Evolutionary conservation across 192 early-diverging fungal genomes (phyloP).

Genomic region (Irineochytrium annulatum): DNA sequence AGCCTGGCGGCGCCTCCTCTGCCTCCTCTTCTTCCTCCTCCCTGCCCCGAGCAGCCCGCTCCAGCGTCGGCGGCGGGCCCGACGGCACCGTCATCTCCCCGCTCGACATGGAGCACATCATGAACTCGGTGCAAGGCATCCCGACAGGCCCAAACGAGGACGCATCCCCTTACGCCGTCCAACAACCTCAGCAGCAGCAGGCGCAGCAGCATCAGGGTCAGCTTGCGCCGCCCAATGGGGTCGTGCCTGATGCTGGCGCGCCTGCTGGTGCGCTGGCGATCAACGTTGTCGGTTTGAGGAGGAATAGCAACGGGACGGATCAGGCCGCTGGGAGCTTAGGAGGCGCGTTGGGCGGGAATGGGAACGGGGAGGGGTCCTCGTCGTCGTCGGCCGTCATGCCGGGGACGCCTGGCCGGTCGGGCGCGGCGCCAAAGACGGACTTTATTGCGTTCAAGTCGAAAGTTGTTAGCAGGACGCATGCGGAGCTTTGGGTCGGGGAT

Average conservation of each 20-base stretch:
- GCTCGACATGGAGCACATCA: not conserved
- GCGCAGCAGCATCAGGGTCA: too few species aligned
- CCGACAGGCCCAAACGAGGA: too few species aligned
- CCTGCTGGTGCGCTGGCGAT: not conserved
- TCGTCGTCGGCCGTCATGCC: not conserved
- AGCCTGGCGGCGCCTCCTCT: slow-evolving; percentile 2
- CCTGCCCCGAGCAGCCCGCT: not conserved
- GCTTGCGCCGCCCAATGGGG: too few species aligned
- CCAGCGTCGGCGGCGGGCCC: not conserved
- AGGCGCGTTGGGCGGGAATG: too few species aligned
- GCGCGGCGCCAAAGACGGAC: slow-evolving; percentile 8
- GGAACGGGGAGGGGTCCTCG: not conserved
- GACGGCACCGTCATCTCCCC: not conserved
- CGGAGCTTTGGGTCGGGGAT: slow-evolving; percentile 82
- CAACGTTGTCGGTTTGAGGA: not conserved
- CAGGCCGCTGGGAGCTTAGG: too few species aligned
- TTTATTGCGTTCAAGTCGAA: slow-evolving; percentile 59
- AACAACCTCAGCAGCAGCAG: too few species aligned
- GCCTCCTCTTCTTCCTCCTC: not conserved
- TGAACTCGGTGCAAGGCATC: too few species aligned
- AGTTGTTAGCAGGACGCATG: slow-evolving; percentile 88
- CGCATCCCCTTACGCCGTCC: too few species aligned
- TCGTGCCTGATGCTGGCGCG: not conserved
- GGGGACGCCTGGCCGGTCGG: not conserved
- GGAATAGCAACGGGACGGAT: too few species aligned